These are phyloP conservation scores for Hypoxylon sp. DNA, from an alignment of 2,329 filamentous ascomycete species.

Conservation along the genomic window DNA sequence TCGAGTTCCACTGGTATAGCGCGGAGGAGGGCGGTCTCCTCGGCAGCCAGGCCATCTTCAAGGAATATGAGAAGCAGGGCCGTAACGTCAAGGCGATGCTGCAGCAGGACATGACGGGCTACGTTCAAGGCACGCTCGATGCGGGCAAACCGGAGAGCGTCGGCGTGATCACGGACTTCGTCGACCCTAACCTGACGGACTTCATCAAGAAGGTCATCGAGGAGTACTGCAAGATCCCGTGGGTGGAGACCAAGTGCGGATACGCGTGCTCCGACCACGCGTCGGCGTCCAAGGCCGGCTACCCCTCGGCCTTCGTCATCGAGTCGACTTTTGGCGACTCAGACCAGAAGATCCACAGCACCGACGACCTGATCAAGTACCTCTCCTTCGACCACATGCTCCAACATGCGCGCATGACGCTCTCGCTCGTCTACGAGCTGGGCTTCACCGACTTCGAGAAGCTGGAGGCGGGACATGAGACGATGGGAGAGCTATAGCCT, in stretches of 20 bases:
- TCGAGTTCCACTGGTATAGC: conserved; percentile 95
- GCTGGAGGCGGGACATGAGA: conserved; percentile 50
- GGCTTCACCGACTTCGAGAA: conserved; percentile 77
- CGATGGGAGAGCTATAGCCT: conserved; percentile 54
- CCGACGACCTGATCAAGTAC: conserved; percentile 76
- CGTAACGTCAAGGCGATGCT: conserved; percentile 94
- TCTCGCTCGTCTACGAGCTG: conserved; percentile 86
- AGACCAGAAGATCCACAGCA: conserved; percentile 76
- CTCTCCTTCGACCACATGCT: conserved; percentile 91
- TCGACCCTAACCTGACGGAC: conserved; percentile 81
- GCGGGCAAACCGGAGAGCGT: conserved; percentile 86
- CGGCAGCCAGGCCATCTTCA: conserved; percentile 86
- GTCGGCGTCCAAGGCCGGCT: conserved; percentile 78
- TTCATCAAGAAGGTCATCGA: conserved; percentile 93
- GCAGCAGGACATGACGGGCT: conserved; percentile 98
- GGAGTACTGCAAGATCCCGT: conserved; percentile 89
- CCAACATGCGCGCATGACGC: conserved; percentile 86
- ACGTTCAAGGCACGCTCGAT: conserved; percentile 82
- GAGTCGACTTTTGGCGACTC: conserved; percentile 76
- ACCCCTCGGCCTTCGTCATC: conserved; percentile 81
- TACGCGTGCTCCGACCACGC: conserved; percentile 86
- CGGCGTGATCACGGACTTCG: conserved; percentile 92
- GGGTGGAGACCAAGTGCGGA: conserved; percentile 87
- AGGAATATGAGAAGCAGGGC: conserved; percentile 76
- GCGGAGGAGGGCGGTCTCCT: conserved; percentile 79